These are phyloP conservation scores for Pseudogymnoascus sp. DNA, from an alignment of 2,329 filamentous ascomycete species.

Conservation along the genomic window DNA sequence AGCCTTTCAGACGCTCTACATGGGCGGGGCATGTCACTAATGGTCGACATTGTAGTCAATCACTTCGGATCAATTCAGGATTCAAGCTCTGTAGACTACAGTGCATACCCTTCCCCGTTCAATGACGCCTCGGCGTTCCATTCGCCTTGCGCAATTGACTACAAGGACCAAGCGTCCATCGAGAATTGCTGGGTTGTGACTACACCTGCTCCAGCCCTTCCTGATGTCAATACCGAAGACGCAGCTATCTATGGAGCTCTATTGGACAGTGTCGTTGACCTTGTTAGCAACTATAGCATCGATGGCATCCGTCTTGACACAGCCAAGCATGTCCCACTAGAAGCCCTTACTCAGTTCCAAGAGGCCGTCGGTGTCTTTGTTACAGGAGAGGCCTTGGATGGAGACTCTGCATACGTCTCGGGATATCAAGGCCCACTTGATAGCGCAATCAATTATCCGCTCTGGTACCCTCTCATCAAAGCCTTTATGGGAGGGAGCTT, in stretches of 20 bases:
- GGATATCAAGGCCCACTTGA: conserved; percentile 35
- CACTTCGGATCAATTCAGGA: conserved; percentile 20
- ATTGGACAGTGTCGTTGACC: conserved; percentile 31
- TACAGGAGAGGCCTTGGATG: conserved; percentile 51
- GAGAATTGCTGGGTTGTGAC: conserved; percentile 40
- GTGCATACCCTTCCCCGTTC: conserved; percentile 22
- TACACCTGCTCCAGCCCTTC: conserved; percentile 28
- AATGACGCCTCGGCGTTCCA: conserved; percentile 17
- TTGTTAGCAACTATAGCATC: conserved; percentile 35
- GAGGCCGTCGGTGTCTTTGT: conserved; percentile 46
- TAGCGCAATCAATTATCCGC: conserved; percentile 39
- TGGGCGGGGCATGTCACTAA: conserved; percentile 36
- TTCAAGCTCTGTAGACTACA: conserved; percentile 26
- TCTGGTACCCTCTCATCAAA: conserved; percentile 22
- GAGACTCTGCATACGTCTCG: conserved; percentile 36
- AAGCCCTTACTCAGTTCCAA: conserved; percentile 47
- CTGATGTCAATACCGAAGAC: conserved; percentile 36
- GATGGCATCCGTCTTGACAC: conserved; percentile 42
- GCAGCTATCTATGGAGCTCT: conserved; percentile 30
- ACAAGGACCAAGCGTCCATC: conserved; percentile 26
- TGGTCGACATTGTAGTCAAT: conserved; percentile 41
- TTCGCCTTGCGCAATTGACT: conserved; percentile 18
- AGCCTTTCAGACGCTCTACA: conserved; percentile 37
- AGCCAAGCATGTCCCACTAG: conserved; percentile 36
- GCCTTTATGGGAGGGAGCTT: conserved; percentile 11